phyloP scores from a whole-genome alignment of 805 yeast species.

The Myxozyma neotropica region DNA sequence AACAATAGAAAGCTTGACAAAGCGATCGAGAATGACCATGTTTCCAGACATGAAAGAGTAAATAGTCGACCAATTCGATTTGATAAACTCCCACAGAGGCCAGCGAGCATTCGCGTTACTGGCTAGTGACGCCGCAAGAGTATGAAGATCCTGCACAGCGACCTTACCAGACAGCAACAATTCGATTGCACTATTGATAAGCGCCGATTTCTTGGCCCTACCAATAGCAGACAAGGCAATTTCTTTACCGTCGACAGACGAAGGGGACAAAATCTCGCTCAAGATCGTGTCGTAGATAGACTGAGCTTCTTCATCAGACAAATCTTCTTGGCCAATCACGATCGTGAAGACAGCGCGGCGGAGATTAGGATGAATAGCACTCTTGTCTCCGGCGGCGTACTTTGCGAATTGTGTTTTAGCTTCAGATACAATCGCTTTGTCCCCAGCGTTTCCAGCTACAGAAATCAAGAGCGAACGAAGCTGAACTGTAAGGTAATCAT shows the following conservation, averaged over 20 bases:
- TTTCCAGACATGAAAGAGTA: conserved; percentile 51
- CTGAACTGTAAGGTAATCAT: conserved; percentile 63
- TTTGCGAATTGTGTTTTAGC: conserved; percentile 47
- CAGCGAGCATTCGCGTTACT: conserved; percentile 50
- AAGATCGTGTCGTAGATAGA: conserved; percentile 48
- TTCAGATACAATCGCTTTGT: conserved; percentile 50
- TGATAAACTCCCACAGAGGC: conserved; percentile 54
- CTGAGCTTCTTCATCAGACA: conserved; percentile 43
- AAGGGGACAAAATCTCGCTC: conserved; percentile 54
- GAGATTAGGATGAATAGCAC: conserved; percentile 54
- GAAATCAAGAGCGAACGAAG: conserved; percentile 63
- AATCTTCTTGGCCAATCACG: conserved; percentile 44
- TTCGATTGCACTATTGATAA: conserved; percentile 47
- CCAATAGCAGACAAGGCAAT: conserved; percentile 61
- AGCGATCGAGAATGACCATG: conserved; percentile 56
- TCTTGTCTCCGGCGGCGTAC: conserved; percentile 49
- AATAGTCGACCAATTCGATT: conserved; percentile 51
- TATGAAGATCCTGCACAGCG: conserved; percentile 58
- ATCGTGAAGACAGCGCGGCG: conserved; percentile 50
- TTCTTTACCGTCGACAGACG: conserved; percentile 60
- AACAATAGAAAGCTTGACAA: conserved; percentile 45
- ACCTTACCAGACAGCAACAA: conserved; percentile 50
- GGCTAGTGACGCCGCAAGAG: conserved; percentile 53
- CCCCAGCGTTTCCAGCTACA: conserved; percentile 59
- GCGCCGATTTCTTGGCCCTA: conserved; percentile 44